Base-by-base conservation (phyloP, 75 land plant species). In the Pseudotsuga menziesii region DNA sequence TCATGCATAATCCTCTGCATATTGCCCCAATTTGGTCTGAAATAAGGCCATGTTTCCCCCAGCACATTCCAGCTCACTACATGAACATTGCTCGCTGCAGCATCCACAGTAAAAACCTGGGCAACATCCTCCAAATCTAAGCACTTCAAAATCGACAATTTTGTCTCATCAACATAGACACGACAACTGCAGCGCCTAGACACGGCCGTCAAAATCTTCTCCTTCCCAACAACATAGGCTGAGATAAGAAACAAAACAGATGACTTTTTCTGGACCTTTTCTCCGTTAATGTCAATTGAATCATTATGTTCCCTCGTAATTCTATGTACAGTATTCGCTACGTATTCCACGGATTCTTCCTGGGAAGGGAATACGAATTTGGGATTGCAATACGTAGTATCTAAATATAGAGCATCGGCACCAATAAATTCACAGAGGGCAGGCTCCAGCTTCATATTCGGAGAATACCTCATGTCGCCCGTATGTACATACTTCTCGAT, bases 41-140 rank as follows among this genome's bases (percentile, higher is more conserved):
- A 96, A 78, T 83, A 96, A 0, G 99, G 99, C 97, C 99, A 96
- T 14, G 93, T 90, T 80, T 96, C 97, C 13, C 99, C 99, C 76
- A 96, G 84, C 35, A 90, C 83, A 79, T 92, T 96, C 99, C 99
- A 96, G 25, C 93, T 85, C 41, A 94, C 89, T 52, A 94, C 95
- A 88, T 94, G 93, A 74, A 96, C 92, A 84, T 90, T 84, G 23
- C 83, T 86, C 20, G 80, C 83, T 5, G 86, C 39, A 20, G 82
- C 83, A 81, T 92, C 88, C 82, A 81, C 89, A 2, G 93, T 89
- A 78, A 94, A 96, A 57, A 86, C 81, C 26, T 78, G 82, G 48
- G 61, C 15, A 25, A 88, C 86, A 3, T 72, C 87, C 32, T 76
- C 86, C 63, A 86, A 74, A 54, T 96, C 94, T 77, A 92, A 75